Evolutionary conservation across 768 basidiomycete genomes (phyloP), one percentile per base, ranked within the genome.

Genomic region (Hygrophorus russula): DNA sequence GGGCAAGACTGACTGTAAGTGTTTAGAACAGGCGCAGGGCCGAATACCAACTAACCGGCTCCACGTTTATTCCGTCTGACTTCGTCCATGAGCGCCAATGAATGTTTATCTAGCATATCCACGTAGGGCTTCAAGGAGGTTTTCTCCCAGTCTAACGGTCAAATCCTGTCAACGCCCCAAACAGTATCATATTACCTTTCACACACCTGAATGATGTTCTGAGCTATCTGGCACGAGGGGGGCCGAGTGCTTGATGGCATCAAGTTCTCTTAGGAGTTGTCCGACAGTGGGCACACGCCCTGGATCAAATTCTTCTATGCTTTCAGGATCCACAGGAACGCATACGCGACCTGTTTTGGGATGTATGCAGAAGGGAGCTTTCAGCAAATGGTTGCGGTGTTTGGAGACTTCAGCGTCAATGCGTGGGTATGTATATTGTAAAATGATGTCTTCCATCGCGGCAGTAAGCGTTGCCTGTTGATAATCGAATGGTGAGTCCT

Each of bases 401-500:
- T 98, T 94, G 2, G 92, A 93, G 20, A 99, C 96, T 60, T 99
- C 96, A 11, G 87, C 86, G 60, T 99, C 96, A 42, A 99, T 74
- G 10, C 96, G 80, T 1, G 94, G 94, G 61, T 98, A 99, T 0
- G 87, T 94, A 60, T 96, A 97, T 52, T 90, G 84, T 10, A 99
- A 67, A 37, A 96, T 69, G 46, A 97, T 76, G 48, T 98, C 94
- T 58, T 94, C 82, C 65, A 91, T 66, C 3, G 80, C 78, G 1
- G 62, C 61, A 42, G 50, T 62, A 33, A 76, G 50, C 20, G 46
- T 51, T 19, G 49, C 48, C 66, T 69, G 48, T 19, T 29, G n/a
- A 19, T 31, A 24, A 37, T 34, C 27, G 39, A 20, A 44, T 45
- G 43, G 42, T 42, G 12, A 27, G 50, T 50, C 18, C 31, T 35